Evolutionary conservation across 1,284 basidiomycete genomes (phyloP).

Genomic region (Tylopilus sp.): DNA sequence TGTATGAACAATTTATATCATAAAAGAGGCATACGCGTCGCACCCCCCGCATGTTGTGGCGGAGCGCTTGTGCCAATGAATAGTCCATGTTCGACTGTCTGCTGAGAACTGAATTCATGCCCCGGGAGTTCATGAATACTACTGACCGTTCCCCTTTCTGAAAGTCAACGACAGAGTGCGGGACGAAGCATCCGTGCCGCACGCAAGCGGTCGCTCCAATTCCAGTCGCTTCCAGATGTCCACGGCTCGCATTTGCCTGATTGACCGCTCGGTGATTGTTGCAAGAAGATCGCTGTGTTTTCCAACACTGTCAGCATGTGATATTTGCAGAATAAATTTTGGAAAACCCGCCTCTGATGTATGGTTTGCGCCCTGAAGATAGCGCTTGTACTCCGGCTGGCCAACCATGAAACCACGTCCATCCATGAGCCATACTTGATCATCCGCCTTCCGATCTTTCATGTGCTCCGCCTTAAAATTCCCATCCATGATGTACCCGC

Average conservation of each 20-base stretch:
- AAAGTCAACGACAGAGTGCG: background rate
- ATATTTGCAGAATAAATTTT: too few species aligned
- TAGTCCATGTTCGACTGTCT: conserved; percentile 39
- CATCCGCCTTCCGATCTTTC: background rate
- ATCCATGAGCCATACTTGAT: conserved; percentile 25
- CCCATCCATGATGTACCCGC: conserved; percentile 17
- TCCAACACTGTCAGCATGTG: too few species aligned
- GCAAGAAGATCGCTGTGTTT: conserved; percentile 6
- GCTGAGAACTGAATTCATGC: conserved; percentile 17
- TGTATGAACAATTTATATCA: conserved; percentile 24
- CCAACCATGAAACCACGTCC: conserved; percentile 17
- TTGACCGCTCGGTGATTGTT: conserved; percentile 22
- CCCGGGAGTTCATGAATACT: background rate
- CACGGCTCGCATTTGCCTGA: conserved; percentile 1
- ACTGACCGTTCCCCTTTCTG: background rate
- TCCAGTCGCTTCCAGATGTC: conserved; percentile 11
- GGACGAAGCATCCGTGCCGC: background rate
- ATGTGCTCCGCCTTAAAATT: conserved; percentile 27
- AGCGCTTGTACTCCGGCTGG: background rate
- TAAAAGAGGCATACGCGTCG: conserved; percentile 8
- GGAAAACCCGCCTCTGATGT: background rate
- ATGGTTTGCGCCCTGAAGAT: background rate
- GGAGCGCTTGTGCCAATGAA: conserved; percentile 17
- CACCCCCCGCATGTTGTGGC: conserved; percentile 5
- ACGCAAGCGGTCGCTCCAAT: background rate